A percentile compares a stretch with the other conserved stretches of the same genome.
phyloP scores from a whole-genome alignment of 768 basidiomycete genomes.

The Suillus brevipes region DNA sequence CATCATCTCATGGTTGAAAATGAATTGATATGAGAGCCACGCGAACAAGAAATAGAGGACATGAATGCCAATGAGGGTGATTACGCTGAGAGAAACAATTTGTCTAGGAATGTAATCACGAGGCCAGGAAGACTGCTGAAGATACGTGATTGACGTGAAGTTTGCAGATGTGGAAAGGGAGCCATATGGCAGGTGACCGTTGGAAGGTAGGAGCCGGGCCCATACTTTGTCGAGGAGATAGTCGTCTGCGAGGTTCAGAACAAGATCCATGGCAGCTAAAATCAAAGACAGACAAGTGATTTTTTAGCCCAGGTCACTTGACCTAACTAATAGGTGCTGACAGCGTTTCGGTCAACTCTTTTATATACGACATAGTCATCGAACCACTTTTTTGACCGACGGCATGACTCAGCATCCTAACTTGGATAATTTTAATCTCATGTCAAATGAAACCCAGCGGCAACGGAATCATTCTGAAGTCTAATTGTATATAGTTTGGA shows the following conservation, averaged over 20 bases:
- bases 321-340: background rate
- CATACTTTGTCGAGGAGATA: constrained; percentile 78
- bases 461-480: background rate
- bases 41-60: constrained; percentile 89
- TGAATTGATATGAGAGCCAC: constrained; percentile 73
- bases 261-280: constrained; percentile 69
- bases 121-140: constrained; percentile 72
- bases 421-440: background rate
- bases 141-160: constrained; percentile 37
- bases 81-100: constrained; percentile 60
- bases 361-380: constrained; percentile 22
- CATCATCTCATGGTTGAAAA: constrained; percentile 97
- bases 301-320: background rate
- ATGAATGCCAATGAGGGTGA: constrained; percentile 83
- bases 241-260: constrained; percentile 72
- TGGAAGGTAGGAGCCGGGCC: constrained; percentile 68
- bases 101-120: constrained; percentile 83
- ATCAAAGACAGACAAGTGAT: background rate
- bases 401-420: constrained; percentile 10
- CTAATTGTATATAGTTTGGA: too few species aligned
- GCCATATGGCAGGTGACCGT: constrained; percentile 32
- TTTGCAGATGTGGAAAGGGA: constrained; percentile 35
- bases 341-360: constrained; percentile 8
- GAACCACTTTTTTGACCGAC: constrained; percentile 32
- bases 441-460: background rate